These are phyloP conservation scores for Aureobasidium pullulans DNA, from an alignment of 2,329 filamentous ascomycete genomes.

Conservation along the genomic window DNA sequence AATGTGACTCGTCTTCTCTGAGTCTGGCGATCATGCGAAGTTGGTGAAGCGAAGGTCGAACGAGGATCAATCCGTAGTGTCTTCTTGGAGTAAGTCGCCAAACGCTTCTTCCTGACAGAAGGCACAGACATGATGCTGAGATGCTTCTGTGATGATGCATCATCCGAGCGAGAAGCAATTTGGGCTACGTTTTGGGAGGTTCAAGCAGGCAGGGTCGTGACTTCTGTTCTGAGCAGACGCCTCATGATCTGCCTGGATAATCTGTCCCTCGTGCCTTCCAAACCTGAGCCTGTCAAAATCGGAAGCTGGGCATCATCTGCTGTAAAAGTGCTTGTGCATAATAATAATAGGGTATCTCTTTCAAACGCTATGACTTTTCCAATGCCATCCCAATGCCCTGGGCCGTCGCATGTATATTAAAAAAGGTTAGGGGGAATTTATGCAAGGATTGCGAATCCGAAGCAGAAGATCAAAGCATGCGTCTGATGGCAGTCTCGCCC, in stretches of 20 bases:
- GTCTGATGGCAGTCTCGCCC: conserved; percentile 78
- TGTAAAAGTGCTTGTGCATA: neutral
- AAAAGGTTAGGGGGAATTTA: neutral
- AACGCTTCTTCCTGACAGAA: neutral
- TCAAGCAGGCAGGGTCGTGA: neutral
- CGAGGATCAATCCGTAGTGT: neutral
- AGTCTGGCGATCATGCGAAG: neutral
- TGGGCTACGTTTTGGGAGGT: neutral
- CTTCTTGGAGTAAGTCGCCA: conserved; percentile 2
- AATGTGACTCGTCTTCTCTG: neutral
- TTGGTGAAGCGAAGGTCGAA: neutral
- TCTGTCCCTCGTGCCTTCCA: neutral
- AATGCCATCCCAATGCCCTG: neutral
- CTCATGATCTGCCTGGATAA: neutral
- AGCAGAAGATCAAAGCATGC: conserved; percentile 50
- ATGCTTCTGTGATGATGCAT: neutral
- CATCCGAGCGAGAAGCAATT: neutral
- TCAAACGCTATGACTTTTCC: conserved; percentile 8
- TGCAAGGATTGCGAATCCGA: neutral
- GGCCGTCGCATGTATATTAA: conserved; percentile 1
- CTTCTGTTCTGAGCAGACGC: neutral
- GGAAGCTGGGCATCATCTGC: neutral
- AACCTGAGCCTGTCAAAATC: neutral
- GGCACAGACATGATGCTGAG: neutral
- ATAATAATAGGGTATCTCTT: conserved; percentile 7